Conservation (phyloP, 306 rosid species). For the Cyamopsis tetragonoloba region DNA sequence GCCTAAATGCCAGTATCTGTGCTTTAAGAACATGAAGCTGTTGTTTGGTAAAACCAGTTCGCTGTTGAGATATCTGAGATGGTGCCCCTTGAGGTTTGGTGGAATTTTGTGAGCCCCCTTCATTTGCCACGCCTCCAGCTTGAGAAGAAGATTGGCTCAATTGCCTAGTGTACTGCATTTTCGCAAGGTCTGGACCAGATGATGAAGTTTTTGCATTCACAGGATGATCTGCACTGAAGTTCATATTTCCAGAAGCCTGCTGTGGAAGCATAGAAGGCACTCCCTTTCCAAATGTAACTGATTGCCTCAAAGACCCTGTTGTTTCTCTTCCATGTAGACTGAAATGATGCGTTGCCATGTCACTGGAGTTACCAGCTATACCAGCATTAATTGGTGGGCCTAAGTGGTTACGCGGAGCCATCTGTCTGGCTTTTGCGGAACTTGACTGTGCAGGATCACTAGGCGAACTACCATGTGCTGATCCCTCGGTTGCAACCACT, state of each 20-base stretch:
- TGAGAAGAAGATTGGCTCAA: slow-evolving; percentile 61
- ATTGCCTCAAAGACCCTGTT: slow-evolving; percentile 60
- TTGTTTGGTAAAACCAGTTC: slow-evolving; percentile 70
- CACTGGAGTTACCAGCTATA: slow-evolving; percentile 47
- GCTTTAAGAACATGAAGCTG: slow-evolving; percentile 97
- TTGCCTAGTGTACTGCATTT: slow-evolving; percentile 57
- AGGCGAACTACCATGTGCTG: slow-evolving; percentile 72
- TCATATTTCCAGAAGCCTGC: slow-evolving; percentile 51
- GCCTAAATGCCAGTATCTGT: slow-evolving; percentile 93
- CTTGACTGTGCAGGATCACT: slow-evolving; percentile 71
- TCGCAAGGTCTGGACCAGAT: slow-evolving; percentile 51
- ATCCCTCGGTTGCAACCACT: slow-evolving; percentile 57
- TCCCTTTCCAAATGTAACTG: slow-evolving; percentile 57
- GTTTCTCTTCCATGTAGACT: slow-evolving; percentile 71
- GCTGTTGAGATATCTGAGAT: slow-evolving; percentile 57
- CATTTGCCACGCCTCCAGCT: slow-evolving; percentile 51
- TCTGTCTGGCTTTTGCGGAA: slow-evolving; percentile 68
- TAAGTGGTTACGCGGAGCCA: slow-evolving; percentile 56
- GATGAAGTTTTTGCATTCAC: slow-evolving; percentile 40
- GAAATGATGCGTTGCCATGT: slow-evolving; percentile 54
- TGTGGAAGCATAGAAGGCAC: slow-evolving; percentile 61
- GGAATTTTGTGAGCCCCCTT: slow-evolving; percentile 48
- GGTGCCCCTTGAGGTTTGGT: slow-evolving; percentile 48
- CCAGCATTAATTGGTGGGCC: slow-evolving; percentile 47
- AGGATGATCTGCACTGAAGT: slow-evolving; percentile 54